Conservation (phyloP, 768 basidiomycete genomes). For the Boletus rubroflammeus region DNA sequence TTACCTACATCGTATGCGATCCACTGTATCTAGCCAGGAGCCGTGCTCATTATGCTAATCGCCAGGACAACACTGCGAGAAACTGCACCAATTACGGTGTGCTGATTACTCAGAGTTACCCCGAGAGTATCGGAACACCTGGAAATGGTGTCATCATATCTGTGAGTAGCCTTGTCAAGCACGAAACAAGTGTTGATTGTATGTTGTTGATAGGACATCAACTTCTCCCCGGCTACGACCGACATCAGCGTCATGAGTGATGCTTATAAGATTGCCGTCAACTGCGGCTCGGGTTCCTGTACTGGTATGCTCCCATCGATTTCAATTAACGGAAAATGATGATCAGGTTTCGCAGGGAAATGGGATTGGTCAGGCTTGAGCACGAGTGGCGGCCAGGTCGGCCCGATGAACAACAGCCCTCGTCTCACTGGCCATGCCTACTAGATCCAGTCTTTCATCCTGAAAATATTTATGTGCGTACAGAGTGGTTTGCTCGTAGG, state of each 20-base stretch:
- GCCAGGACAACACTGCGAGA: conserved; percentile 51
- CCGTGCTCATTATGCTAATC: not conserved
- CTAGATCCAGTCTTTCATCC: conserved; percentile 4
- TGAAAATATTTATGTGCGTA: not conserved
- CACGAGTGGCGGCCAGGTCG: conserved; percentile 42
- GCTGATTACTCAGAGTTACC: conserved; percentile 63
- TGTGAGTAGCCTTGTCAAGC: conserved; percentile 35
- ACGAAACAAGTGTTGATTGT: not conserved
- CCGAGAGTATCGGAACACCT: conserved; percentile 46
- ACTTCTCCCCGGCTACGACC: conserved; percentile 42
- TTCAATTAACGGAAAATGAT: not conserved
- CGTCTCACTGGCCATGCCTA: conserved; percentile 32
- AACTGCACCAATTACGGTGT: conserved; percentile 50
- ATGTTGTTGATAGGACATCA: conserved; percentile 39
- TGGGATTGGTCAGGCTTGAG: conserved; percentile 52
- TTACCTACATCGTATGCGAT: not conserved
- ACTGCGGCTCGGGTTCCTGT: conserved; percentile 54
- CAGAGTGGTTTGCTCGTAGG: not conserved
- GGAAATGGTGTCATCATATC: conserved; percentile 56
- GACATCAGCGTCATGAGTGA: conserved; percentile 39
- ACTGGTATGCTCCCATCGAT: conserved; percentile 33
- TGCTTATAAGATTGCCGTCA: conserved; percentile 48
- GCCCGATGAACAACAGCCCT: conserved; percentile 31
- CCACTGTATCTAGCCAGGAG: not conserved
- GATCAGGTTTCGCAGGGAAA: conserved; percentile 27